These are phyloP conservation scores for Cyclostephanos tholiformis DNA, from an alignment of 108 stramenopile genomes.

Conservation along the genomic window DNA sequence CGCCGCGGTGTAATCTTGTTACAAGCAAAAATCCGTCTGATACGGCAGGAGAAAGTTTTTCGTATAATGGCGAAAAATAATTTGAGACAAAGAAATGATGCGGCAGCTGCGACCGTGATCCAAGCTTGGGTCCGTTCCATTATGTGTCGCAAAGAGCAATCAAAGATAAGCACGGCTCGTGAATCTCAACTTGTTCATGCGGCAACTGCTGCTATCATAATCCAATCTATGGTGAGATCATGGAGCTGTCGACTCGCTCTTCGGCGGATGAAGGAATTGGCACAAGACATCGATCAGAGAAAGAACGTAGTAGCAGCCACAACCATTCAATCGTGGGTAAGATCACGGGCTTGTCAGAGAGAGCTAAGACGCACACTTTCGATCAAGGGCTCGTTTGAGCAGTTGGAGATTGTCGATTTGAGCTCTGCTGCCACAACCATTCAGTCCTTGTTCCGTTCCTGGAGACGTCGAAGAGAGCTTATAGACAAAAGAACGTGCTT, in stretches of 20 bases:
- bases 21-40: too few relatives aligned
- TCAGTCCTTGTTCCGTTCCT: not conserved
- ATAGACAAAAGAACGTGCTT: not conserved
- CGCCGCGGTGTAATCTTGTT: too few relatives aligned
- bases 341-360: not conserved
- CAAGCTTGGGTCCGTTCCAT: slow-evolving; percentile 4
- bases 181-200: not conserved
- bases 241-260: not conserved
- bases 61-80: too few relatives aligned
- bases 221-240: slow-evolving; percentile 4
- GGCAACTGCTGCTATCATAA: not conserved
- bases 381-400: not conserved
- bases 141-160: not conserved
- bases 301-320: not conserved
- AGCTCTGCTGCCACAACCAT: not conserved
- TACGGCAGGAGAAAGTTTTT: too few relatives aligned
- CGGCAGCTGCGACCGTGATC: not conserved
- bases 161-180: not conserved
- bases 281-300: not conserved
- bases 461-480: not conserved
- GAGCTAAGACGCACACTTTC: not conserved
- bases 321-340: not conserved
- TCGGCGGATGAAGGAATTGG: not conserved
- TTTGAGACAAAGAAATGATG: not conserved
- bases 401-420: not conserved